Evolutionary conservation across 2,329 filamentous ascomycete species (phyloP).

Genomic region (Fusarium mangiferae): DNA sequence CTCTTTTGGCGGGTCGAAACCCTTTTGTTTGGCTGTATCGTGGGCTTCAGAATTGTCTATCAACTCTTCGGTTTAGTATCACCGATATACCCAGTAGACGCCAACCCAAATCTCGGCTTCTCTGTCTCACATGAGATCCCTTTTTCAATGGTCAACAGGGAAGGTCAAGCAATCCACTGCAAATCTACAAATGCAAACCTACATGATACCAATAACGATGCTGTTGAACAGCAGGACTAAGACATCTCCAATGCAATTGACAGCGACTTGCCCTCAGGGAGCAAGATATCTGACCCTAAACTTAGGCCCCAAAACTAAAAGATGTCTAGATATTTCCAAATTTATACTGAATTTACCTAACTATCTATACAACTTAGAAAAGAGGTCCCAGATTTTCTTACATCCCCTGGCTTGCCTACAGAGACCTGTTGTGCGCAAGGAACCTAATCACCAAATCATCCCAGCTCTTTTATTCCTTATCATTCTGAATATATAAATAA

Average conservation of each 20-base stretch:
- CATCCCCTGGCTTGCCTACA: neutral
- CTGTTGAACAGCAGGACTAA: neutral
- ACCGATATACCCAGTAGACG: neutral
- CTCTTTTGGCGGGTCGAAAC: neutral
- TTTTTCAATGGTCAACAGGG: neutral
- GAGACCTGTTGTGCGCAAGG: no score
- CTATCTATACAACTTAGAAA: neutral
- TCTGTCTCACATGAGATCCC: neutral
- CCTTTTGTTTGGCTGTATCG: conserved; percentile 6
- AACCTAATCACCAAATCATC: neutral
- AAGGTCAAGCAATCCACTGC: neutral
- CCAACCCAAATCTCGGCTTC: neutral
- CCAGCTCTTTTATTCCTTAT: neutral
- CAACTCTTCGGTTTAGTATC: neutral
- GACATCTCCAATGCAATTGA: neutral
- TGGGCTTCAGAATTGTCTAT: conserved; percentile 8
- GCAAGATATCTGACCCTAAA: neutral
- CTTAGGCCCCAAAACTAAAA: neutral
- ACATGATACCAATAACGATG: neutral
- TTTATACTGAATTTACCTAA: neutral
- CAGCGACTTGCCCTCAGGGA: neutral
- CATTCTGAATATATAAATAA: neutral
- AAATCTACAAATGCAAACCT: neutral
- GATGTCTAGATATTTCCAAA: neutral
- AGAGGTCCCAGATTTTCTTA: neutral